phyloP scores from a whole-genome alignment of 768 basidiomycete genomes.

The Leccinum aurantiacum region DNA sequence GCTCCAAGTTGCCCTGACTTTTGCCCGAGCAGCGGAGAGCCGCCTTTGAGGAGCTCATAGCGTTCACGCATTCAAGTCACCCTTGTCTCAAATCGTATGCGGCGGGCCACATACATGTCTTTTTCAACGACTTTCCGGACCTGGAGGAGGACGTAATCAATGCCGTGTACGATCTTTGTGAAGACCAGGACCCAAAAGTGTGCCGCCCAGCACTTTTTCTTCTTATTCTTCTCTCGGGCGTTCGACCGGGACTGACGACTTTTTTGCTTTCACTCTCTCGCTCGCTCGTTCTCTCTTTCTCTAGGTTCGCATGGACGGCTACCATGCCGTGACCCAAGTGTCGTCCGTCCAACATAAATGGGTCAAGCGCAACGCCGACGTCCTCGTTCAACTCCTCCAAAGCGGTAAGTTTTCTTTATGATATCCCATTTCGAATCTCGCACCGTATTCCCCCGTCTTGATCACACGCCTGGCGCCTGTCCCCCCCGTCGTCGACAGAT shows the following conservation, averaged over 20 bases:
- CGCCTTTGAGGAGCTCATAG: conserved; percentile 53
- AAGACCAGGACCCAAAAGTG: conserved; percentile 60
- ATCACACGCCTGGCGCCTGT: conserved; percentile 20
- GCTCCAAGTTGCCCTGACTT: conserved; percentile 8
- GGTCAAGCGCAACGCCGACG: conserved; percentile 72
- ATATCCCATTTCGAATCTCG: background rate
- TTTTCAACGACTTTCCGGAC: conserved; percentile 68
- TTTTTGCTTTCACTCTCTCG: background rate
- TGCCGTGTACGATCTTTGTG: conserved; percentile 76
- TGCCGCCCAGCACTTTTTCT: conserved; percentile 11
- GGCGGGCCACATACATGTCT: conserved; percentile 53
- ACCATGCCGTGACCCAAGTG: conserved; percentile 55
- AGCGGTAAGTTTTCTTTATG: conserved; percentile 50
- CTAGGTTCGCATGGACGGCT: conserved; percentile 71
- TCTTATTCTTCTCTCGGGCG: conserved; percentile 1
- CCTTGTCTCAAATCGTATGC: conserved; percentile 54
- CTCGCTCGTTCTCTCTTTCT: background rate
- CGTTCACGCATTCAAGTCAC: conserved; percentile 48
- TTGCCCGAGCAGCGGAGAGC: conserved; percentile 46
- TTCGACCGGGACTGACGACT: conserved; percentile 6
- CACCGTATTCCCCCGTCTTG: conserved; percentile 16
- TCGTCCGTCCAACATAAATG: conserved; percentile 51
- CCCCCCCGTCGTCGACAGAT: conserved; percentile 39
- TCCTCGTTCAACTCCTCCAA: conserved; percentile 72
- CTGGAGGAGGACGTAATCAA: conserved; percentile 75